These are phyloP conservation scores for Paradendryphiella salina DNA, from an alignment of 2,329 filamentous ascomycete genomes.

Conservation along the genomic window DNA sequence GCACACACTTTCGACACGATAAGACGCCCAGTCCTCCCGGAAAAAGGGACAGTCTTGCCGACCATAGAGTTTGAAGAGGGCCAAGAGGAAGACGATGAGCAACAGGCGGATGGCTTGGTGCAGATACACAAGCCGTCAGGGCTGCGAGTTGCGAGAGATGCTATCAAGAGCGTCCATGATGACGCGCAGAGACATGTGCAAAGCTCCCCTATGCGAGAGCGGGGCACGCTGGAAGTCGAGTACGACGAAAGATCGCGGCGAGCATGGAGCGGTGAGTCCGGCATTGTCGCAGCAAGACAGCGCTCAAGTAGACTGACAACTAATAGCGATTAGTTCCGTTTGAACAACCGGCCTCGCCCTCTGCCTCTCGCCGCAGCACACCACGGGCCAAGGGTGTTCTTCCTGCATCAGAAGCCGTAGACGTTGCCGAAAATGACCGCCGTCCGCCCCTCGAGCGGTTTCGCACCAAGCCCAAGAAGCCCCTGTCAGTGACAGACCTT, in stretches of 20 bases:
- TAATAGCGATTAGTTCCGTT: conserved; percentile 47
- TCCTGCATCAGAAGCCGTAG: background rate
- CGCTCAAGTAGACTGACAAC: conserved; percentile 41
- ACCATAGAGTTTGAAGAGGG: conserved; percentile 31
- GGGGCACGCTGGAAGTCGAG: conserved; percentile 48
- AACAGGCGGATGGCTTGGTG: conserved; percentile 52
- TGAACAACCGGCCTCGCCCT: conserved; percentile 22
- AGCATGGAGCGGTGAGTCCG: conserved; percentile 38
- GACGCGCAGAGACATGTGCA: conserved; percentile 8
- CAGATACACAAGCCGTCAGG: conserved; percentile 41
- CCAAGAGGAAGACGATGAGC: conserved; percentile 25
- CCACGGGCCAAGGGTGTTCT: background rate
- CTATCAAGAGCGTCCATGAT: conserved; percentile 1
- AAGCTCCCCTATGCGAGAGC: conserved; percentile 27
- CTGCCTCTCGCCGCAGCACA: background rate
- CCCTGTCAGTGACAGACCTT: conserved; percentile 84
- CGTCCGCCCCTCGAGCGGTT: conserved; percentile 75
- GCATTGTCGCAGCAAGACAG: background rate
- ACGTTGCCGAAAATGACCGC: conserved; percentile 39
- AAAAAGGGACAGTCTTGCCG: conserved; percentile 18
- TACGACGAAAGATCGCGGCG: conserved; percentile 47
- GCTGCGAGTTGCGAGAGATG: conserved; percentile 23
- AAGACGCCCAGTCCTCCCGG: background rate
- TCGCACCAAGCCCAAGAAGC: conserved; percentile 73
- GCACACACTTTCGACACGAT: conserved; percentile 21